Conservation (phyloP, 371 early-diverging fungal genomes). For the Mucor irregularis region DNA sequence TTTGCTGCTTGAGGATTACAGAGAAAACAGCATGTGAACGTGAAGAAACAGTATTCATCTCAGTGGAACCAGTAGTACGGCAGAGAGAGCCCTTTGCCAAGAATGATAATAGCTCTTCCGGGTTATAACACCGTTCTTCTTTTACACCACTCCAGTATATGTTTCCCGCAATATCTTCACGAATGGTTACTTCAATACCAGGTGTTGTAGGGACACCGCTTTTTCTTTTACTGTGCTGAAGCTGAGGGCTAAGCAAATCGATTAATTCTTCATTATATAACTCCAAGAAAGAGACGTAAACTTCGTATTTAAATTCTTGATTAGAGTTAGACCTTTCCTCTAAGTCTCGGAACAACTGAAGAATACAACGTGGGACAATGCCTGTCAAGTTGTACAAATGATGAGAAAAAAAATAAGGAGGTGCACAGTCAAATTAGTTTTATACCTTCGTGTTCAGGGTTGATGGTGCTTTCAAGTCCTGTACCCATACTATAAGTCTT, state of each 20-base stretch:
- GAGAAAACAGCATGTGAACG: conserved; percentile 99
- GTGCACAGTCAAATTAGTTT: conserved; percentile 1
- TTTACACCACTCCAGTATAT: conserved; percentile 89
- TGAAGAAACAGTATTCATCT: conserved; percentile 97
- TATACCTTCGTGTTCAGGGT: conserved; percentile 40
- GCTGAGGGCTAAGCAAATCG: conserved; percentile 71
- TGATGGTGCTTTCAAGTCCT: conserved; percentile 36
- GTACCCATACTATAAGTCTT: conserved; percentile 60
- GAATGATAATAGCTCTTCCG: conserved; percentile 74
- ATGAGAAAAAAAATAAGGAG: conserved; percentile 15
- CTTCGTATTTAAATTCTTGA: conserved; percentile 57
- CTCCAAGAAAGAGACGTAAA: conserved; percentile 87
- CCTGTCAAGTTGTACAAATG: conserved; percentile 49
- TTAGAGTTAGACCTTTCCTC: conserved; percentile 40
- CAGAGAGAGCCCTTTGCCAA: conserved; percentile 79
- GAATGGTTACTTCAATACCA: conserved; percentile 56
- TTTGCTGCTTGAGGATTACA: conserved; percentile 72
- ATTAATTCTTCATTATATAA: conserved; percentile 97
- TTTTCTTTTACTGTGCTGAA: conserved; percentile 17
- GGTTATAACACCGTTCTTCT: conserved; percentile 75
- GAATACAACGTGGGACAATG: conserved; percentile 87
- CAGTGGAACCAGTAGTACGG: conserved; percentile 95
- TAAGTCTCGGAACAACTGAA: conserved; percentile 58
- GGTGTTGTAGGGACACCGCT: conserved; percentile 10
- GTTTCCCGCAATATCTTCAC: conserved; percentile 93